Base-by-base conservation (phyloP, 176 grass and related monocot species). In the Cenchrus fungigraminus region DNA sequence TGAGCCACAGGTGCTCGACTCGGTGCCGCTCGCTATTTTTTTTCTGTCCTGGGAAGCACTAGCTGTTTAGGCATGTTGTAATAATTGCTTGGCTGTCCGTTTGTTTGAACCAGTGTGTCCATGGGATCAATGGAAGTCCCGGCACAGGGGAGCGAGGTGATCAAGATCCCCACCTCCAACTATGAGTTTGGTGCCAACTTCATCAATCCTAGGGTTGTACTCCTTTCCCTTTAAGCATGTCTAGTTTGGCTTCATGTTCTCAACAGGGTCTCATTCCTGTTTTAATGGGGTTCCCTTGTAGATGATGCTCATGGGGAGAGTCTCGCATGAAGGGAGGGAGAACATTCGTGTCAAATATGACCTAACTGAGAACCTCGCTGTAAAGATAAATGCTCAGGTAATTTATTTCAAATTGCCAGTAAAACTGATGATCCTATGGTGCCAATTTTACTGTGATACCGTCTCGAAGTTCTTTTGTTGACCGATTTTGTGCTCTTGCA, bases 171-270 rank as follows among this genome's bases (percentile, higher is more conserved):
- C 32, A 80, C 70, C 50, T 73, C 76, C 32, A 64, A 61, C 49
- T 98, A 98, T 54, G 90, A 95, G 8, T 98, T 98, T 67, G 90
- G 91, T 10, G 91, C 90, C 65, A 90, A 83, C 82, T 95, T 86
- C 74, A 6, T 90, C 32, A 82, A 94, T 65, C 88, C 86, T 45
- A 89, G 82, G 93, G 97, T 96, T 89, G 19, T 45, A 52, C 43
- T 46, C 47, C 79, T 13, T 64, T 16, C 51, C 53, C 19, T 42
- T 28, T 44, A 7, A 68, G 6, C 2, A 13, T 42, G 42, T 5
- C 19, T 46, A 47, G 4, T 6, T 49, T 62, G 42, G 47, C 22
- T 28, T 57, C 17, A 3, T 73, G 43, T 61, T 3, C 42, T 83
- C 19, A 53, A 3, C 51, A 17, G 5, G 17, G 49, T 44, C 28